Evolutionary conservation across 2,329 filamentous ascomycete genomes (phyloP).

Genomic region (Tolypocladium inflatum): DNA sequence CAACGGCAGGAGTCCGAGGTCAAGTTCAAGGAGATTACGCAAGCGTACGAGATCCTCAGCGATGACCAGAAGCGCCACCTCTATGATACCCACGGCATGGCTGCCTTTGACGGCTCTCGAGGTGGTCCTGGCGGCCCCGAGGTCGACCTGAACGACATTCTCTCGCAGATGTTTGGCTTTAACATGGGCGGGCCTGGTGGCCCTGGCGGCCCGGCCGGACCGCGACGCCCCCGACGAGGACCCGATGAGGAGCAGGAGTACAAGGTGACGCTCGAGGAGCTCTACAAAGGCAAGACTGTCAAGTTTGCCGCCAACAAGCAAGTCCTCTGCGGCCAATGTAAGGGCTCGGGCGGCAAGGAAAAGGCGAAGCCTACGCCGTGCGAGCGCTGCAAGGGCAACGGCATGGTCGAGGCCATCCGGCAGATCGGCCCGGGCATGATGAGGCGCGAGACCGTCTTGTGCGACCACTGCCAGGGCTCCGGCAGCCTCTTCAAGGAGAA

Average conservation of each 20-base stretch:
- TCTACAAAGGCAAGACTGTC: slow-evolving; percentile 98
- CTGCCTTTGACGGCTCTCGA: slow-evolving; percentile 75
- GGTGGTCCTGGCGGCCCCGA: slow-evolving; percentile 59
- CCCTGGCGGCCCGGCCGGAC: slow-evolving; percentile 44
- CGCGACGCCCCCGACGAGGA: slow-evolving; percentile 58
- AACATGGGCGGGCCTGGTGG: slow-evolving; percentile 50
- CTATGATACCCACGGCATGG: slow-evolving; percentile 94
- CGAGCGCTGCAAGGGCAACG: slow-evolving; percentile 73
- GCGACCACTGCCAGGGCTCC: slow-evolving; percentile 75
- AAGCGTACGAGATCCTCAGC: slow-evolving; percentile 95
- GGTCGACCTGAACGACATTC: slow-evolving; percentile 82
- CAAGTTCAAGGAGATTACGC: slow-evolving; percentile 85
- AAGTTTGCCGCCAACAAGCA: slow-evolving; percentile 96
- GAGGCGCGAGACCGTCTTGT: slow-evolving; percentile 69
- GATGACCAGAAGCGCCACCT: slow-evolving; percentile 88
- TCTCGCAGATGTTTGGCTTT: slow-evolving; percentile 87
- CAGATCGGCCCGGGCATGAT: slow-evolving; percentile 82
- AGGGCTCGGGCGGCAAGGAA: slow-evolving; percentile 82
- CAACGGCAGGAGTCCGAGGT: slow-evolving; percentile 77
- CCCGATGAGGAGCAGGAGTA: slow-evolving; percentile 85
- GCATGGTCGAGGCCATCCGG: slow-evolving; percentile 66
- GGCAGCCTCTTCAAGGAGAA: slow-evolving; percentile 89
- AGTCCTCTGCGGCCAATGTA: slow-evolving; percentile 77
- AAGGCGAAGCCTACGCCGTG: slow-evolving; percentile 80
- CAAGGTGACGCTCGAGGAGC: slow-evolving; percentile 81